Percentiles rank a stretch among this genome's conserved stretches.
These are phyloP conservation scores for Hericium alpestre DNA, from an alignment of 768 basidiomycete genomes.

Conservation along the genomic window DNA sequence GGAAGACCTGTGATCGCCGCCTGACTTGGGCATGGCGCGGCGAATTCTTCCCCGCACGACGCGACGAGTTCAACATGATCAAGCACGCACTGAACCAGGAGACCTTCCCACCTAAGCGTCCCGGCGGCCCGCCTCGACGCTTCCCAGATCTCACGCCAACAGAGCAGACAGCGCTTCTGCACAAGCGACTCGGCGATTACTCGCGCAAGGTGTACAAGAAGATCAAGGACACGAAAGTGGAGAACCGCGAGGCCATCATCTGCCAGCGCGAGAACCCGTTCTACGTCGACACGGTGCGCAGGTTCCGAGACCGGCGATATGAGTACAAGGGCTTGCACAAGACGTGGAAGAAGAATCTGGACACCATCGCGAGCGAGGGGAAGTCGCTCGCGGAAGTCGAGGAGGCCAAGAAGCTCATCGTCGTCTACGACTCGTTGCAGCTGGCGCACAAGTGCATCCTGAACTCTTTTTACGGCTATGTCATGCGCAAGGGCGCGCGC, in stretches of 20 bases:
- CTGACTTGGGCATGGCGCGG: conserved; percentile 99
- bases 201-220: conserved; percentile 98
- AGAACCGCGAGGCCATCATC: conserved; percentile 87
- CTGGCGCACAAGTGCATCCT: conserved; percentile 99
- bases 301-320: conserved; percentile 94
- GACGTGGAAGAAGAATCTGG: conserved; percentile 98
- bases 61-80: conserved; percentile 99
- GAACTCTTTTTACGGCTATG: conserved; percentile 99
- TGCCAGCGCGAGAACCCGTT: conserved; percentile 98
- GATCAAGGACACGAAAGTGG: conserved; percentile 93
- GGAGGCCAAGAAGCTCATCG: conserved; percentile 98
- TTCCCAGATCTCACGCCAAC: conserved; percentile 74
- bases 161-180: conserved; percentile 86
- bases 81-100: conserved; percentile 94
- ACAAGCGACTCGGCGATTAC: conserved; percentile 97
- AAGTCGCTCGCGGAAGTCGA: conserved; percentile 77
- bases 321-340: conserved; percentile 98
- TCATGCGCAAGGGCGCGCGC: conserved; percentile 97
- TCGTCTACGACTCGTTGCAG: conserved; percentile 95
- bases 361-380: conserved; percentile 55
- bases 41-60: conserved; percentile 93
- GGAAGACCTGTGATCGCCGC: conserved; percentile 87
- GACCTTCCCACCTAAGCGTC: conserved; percentile 71
- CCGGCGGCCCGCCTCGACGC: conserved; percentile 62
- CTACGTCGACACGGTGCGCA: conserved; percentile 96